These are phyloP conservation scores for Zostera marina DNA, from an alignment of 116 monocot species.

Conservation along the genomic window DNA sequence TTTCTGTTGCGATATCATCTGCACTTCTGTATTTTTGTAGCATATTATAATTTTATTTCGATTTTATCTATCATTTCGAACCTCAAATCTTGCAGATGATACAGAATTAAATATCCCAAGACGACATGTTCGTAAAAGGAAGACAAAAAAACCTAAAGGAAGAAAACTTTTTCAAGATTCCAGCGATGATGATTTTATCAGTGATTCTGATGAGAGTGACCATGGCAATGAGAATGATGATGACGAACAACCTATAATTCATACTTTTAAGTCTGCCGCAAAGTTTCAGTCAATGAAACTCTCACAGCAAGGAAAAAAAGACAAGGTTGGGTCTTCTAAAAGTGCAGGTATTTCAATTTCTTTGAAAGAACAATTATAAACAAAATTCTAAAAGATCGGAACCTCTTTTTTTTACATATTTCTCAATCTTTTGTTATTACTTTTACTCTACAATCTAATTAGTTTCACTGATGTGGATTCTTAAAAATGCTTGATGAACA, in stretches of 20 bases:
- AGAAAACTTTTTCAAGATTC: constrained; percentile 72
- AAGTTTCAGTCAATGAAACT: constrained; percentile 59
- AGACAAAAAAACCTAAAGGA: constrained; percentile 35
- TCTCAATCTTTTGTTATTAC: too few species aligned
- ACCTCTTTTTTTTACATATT: too few species aligned
- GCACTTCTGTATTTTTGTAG: too few species aligned
- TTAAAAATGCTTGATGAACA: too few species aligned
- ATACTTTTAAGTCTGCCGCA: constrained; percentile 52
- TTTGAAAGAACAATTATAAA: too few species aligned
- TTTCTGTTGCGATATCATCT: too few species aligned
- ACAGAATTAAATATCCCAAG: constrained; percentile 38
- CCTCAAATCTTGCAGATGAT: constrained; percentile 36
- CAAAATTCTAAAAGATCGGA: too few species aligned
- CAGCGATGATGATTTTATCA: constrained; percentile 73
- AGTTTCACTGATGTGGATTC: too few species aligned
- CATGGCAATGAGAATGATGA: constrained; percentile 36
- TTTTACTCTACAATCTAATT: too few species aligned
- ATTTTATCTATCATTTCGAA: not conserved
- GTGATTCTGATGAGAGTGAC: constrained; percentile 48
- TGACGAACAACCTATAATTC: constrained; percentile 56
- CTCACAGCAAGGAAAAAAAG: constrained; percentile 22
- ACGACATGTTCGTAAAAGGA: constrained; percentile 70
- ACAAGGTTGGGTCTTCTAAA: constrained; percentile 25
- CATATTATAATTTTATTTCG: not conserved
- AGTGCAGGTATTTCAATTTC: constrained; percentile 2